These are phyloP conservation scores for Hirschfeldia incana DNA, from an alignment of 345 rosid species.

Conservation along the genomic window DNA sequence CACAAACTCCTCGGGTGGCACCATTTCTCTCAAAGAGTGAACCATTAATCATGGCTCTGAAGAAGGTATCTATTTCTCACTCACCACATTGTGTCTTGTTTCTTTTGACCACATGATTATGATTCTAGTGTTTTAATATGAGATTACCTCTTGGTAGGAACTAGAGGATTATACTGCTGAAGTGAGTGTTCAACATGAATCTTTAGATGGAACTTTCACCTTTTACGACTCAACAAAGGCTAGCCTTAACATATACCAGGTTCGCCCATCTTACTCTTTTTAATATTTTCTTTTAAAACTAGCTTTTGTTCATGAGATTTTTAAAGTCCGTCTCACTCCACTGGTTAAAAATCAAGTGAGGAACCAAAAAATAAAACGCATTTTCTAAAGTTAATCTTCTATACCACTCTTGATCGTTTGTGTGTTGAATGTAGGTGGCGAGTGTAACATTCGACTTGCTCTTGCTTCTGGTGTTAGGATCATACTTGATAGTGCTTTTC, in stretches of 20 bases:
- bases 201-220: conserved; percentile 79
- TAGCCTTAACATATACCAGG: conserved; percentile 90
- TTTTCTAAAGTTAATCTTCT: neutral
- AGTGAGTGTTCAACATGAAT: conserved; percentile 77
- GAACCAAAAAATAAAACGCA: neutral
- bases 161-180: conserved; percentile 75
- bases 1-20: conserved; percentile 91
- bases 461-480: conserved; percentile 87
- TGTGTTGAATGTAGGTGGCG: conserved; percentile 68
- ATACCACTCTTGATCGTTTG: neutral
- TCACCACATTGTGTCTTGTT: neutral
- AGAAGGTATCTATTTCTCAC: conserved; percentile 44
- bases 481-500: conserved; percentile 85
- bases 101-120: neutral
- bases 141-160: conserved; percentile 56
- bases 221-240: conserved; percentile 84
- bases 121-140: conserved; percentile 16
- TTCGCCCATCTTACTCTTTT: conserved; percentile 26
- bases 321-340: neutral
- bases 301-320: neutral
- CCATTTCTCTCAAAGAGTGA: conserved; percentile 91
- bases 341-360: neutral
- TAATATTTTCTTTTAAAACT: neutral
- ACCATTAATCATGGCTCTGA: conserved; percentile 73
- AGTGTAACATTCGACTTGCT: conserved; percentile 97